Conservation (phyloP, 176 grass and related monocot species). For the Poa pratensis region DNA sequence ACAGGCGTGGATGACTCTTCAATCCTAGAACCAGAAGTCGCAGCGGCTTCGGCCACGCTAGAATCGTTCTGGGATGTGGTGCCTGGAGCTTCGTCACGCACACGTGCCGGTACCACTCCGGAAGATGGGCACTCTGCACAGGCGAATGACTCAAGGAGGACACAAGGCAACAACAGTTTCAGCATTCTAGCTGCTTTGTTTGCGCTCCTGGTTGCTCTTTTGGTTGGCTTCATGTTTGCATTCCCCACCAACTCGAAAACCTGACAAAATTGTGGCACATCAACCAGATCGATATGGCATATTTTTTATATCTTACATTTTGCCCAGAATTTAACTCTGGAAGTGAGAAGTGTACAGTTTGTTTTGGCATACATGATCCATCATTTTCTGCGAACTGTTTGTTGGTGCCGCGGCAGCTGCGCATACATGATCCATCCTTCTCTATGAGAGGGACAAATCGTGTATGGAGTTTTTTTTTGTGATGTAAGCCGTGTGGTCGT, state of each 20-base stretch:
- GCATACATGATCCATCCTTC: too few species aligned
- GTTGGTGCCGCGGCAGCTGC: too few species aligned
- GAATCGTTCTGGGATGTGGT: constrained; percentile 82
- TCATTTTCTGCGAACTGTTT: background rate
- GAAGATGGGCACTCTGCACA: constrained; percentile 30
- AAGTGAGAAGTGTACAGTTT: background rate
- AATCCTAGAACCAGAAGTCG: constrained; percentile 69
- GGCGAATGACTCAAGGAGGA: background rate
- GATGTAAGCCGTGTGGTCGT: too few species aligned
- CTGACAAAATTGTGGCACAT: background rate
- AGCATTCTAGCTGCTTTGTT: constrained; percentile 50
- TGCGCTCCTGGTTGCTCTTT: constrained; percentile 56
- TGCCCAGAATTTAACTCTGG: background rate
- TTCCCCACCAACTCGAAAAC: constrained; percentile 28
- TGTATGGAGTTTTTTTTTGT: too few species aligned
- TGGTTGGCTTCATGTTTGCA: constrained; percentile 49
- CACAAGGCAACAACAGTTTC: constrained; percentile 33
- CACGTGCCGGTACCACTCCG: background rate
- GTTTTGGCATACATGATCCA: background rate
- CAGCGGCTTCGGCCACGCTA: constrained; percentile 8
- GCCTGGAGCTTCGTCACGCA: constrained; percentile 37
- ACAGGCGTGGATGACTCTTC: constrained; percentile 36
- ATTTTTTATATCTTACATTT: background rate
- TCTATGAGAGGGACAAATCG: too few species aligned
- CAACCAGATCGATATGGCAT: background rate